Evolutionary conservation across 306 rosid genomes (phyloP), one percentile per base, ranked within the genome.

Genomic region (Arachis stenosperma): DNA sequence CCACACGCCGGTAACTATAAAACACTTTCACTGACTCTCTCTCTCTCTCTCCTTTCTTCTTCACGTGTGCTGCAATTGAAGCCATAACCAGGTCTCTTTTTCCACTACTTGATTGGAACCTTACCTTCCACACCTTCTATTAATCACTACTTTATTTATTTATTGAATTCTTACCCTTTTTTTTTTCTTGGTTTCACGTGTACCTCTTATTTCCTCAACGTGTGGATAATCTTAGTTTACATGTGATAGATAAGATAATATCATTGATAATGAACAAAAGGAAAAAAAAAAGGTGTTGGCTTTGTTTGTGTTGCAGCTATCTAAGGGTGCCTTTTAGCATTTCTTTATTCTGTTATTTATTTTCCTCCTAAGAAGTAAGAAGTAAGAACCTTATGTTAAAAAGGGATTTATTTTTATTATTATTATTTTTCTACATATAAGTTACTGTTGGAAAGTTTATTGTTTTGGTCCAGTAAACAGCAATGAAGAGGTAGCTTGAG

Each of bases 1-100:
- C 48, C 73, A 59, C 53, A 5, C 72, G 44, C 64, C 75, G 75
- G 81, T 76, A 6, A 60, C 79, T 54, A 65, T 72, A 67, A 46
- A 6, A 37, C 17, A 42, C 70, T 57, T 53, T 15, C 46, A 39
- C 61, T 47, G 61, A 68, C 69, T 15, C 37, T 39, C 41, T 56
- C 43, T 77, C 53, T 62, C 3, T 62, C n/a, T n/a, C 15, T 10
- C 17, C 52, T 8, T 12, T 48, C 53, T 40, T 52, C 51, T 3
- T 60, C 39, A 43, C 66, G 8, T 33, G 27, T 76, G 46, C 66
- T 73, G 39, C 55, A 78, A 69, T 78, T 71, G 27, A 73, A 69
- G 9, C 36, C 51, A 17, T 42, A 30, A 36, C 8, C 41, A 64
- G 83, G 69, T 82, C n/a, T 68, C 30, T 6, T 75, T 33, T 60